Evolutionary conservation across 108 stramenopile species (phyloP).

Genomic region (Cylindrotheca closterium): DNA sequence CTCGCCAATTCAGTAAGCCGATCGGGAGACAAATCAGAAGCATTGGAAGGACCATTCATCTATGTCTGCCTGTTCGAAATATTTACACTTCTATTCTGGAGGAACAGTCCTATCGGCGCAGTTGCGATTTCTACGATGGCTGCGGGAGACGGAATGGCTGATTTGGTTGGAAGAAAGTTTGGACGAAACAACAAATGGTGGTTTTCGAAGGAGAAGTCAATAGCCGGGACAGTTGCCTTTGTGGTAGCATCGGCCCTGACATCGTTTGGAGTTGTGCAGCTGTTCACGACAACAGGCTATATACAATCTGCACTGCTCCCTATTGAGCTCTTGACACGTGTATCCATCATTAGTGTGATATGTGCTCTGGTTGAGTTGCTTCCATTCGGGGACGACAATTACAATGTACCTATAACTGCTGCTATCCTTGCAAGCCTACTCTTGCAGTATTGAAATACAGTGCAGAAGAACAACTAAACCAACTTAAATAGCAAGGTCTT

Average conservation of each 20-base stretch:
- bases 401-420: conserved; percentile 69
- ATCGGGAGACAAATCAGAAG: conserved; percentile 66
- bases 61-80: conserved; percentile 58
- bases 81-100: conserved; percentile 67
- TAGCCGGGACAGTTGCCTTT: conserved; percentile 76
- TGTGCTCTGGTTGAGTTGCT: conserved; percentile 67
- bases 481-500: too few relatives aligned
- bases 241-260: conserved; percentile 33
- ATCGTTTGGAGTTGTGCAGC: conserved; percentile 46
- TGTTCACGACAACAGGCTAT: conserved; percentile 44
- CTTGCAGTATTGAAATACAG: background rate
- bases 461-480: too few relatives aligned
- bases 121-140: conserved; percentile 74
- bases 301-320: conserved; percentile 31
- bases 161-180: conserved; percentile 69
- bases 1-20: conserved; percentile 70
- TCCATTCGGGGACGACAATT: conserved; percentile 81
- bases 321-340: conserved; percentile 30
- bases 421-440: conserved; percentile 46
- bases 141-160: conserved; percentile 81
- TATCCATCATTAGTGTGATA: conserved; percentile 40
- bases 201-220: conserved; percentile 48
- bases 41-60: conserved; percentile 79
- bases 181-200: conserved; percentile 67
- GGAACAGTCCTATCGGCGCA: conserved; percentile 48